These are phyloP conservation scores for Coleophoma cylindrospora DNA, from an alignment of 2,329 filamentous ascomycete species.

Conservation along the genomic window DNA sequence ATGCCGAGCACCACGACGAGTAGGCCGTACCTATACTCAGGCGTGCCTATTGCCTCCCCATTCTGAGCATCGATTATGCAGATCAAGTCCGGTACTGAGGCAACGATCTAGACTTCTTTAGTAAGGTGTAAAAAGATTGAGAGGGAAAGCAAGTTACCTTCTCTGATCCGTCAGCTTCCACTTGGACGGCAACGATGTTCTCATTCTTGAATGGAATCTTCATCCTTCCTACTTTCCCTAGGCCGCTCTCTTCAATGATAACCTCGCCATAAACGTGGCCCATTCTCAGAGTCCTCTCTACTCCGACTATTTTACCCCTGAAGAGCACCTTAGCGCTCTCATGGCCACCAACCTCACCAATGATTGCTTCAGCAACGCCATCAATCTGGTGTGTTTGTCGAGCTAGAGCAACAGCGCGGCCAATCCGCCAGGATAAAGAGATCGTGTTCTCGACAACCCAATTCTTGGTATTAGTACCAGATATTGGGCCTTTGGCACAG, in stretches of 20 bases:
- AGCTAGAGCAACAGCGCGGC: conserved; percentile 48
- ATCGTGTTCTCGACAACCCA: conserved; percentile 44
- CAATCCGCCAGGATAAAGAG: conserved; percentile 45
- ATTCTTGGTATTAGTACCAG: conserved; percentile 41
- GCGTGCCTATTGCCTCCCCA: conserved; percentile 44
- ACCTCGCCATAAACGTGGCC: conserved; percentile 56
- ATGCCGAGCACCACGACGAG: conserved; percentile 47
- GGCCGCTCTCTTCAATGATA: conserved; percentile 41
- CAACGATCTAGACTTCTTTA: conserved; percentile 50
- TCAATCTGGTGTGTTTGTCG: conserved; percentile 43
- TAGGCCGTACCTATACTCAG: conserved; percentile 48
- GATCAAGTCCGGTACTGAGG: conserved; percentile 50
- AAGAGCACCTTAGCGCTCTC: conserved; percentile 51
- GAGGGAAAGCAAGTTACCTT: conserved; percentile 2
- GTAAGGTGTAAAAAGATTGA: conserved; percentile 6
- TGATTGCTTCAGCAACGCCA: conserved; percentile 50
- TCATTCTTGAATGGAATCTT: conserved; percentile 71
- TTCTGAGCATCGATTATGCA: conserved; percentile 40
- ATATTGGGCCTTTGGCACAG: conserved; percentile 42
- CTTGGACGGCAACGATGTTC: conserved; percentile 51
- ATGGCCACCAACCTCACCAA: conserved; percentile 49
- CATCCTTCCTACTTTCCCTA: conserved; percentile 30
- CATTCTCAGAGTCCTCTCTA: conserved; percentile 48
- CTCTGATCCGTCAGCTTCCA: conserved; percentile 6
- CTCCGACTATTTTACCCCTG: conserved; percentile 57